Evolutionary conservation across 2,329 filamentous ascomycete genomes (phyloP).

Genomic region (Talaromyces sp.): DNA sequence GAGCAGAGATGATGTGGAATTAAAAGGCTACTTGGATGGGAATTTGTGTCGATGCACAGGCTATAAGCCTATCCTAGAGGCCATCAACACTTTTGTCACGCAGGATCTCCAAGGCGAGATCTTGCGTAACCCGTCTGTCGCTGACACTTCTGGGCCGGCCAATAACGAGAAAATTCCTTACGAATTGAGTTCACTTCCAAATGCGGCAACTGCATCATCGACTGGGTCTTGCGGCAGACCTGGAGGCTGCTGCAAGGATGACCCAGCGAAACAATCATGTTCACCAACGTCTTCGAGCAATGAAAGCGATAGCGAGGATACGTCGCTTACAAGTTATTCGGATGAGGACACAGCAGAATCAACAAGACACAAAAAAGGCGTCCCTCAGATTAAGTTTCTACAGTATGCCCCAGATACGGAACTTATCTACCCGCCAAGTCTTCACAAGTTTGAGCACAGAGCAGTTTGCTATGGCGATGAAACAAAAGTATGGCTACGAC

Average conservation of each 20-base stretch:
- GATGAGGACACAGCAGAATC: slow-evolving; percentile 48
- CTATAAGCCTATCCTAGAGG: slow-evolving; percentile 88
- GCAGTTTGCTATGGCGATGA: slow-evolving; percentile 91
- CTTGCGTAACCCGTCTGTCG: slow-evolving; percentile 40
- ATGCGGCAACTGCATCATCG: slow-evolving; percentile 12
- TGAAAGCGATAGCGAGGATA: neutral
- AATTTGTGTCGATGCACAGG: slow-evolving; percentile 95
- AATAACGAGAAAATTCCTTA: slow-evolving; percentile 50
- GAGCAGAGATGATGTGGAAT: slow-evolving; percentile 68
- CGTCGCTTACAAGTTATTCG: slow-evolving; percentile 33
- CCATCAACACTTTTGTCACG: slow-evolving; percentile 75
- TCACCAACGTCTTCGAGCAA: slow-evolving; percentile 3
- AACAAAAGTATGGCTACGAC: slow-evolving; percentile 87
- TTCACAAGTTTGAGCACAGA: slow-evolving; percentile 76
- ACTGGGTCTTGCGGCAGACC: slow-evolving; percentile 19
- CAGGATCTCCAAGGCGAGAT: slow-evolving; percentile 48
- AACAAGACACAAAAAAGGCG: slow-evolving; percentile 50
- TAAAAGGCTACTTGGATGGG: slow-evolving; percentile 78
- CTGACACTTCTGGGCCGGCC: slow-evolving; percentile 40
- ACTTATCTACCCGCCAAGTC: slow-evolving; percentile 82
- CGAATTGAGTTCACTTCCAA: slow-evolving; percentile 28
- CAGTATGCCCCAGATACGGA: slow-evolving; percentile 91
- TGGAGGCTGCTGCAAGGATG: slow-evolving; percentile 22
- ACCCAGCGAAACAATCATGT: slow-evolving; percentile 8
- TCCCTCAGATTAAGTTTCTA: slow-evolving; percentile 86